Evolutionary conservation across 2,329 filamentous ascomycete species (phyloP), one percentile per base, ranked within the genome.

Genomic region (Macroventuria anomochaeta): DNA sequence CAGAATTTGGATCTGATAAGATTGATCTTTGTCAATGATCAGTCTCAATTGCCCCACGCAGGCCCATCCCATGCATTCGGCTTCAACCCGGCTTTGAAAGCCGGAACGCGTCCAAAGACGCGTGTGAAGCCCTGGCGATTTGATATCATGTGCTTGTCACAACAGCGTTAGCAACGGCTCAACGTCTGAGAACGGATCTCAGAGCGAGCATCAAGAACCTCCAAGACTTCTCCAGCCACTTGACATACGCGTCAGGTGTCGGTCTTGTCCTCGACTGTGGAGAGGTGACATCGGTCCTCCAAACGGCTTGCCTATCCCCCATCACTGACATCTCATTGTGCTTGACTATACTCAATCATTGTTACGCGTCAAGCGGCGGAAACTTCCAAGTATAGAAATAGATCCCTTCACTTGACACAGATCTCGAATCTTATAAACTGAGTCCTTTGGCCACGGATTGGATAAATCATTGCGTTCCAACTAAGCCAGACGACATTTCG

Each of bases 1-100:
- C 54, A 48, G 58, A 55, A 53, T 46, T 57, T 51, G 55, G 64
- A 68, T 68, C 65, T 50, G 65, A 68, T 66, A 50, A 68, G 64
- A 67, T 67, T 60, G 12, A 57, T 52, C 21, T 54, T 52, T 56
- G 54, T 38, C 37, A 38, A 42, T n/a, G 29, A 50, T 55, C 44
- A 41, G 23, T 43, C 25, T 38, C 34, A 49, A 42, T 21, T n/a
- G 29, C 49, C 21, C 44, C 46, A 51, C 46, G 7, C 11, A 15
- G 11, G 28, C 21, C 29, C 28, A 23, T 36, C 43, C 50, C 39
- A 32, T 41, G 17, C 20, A 6, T 39, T 12, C 41, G 26, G 18
- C 20, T 5, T 7, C 38, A 25, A 21, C 18, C 20, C 17, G 34
- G 41, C 28, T 37, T 48, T 25, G 23, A 26, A 31, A 17, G 18